Conservation (phyloP, 495 filamentous ascomycete genomes). For the Neurospora sp. region DNA sequence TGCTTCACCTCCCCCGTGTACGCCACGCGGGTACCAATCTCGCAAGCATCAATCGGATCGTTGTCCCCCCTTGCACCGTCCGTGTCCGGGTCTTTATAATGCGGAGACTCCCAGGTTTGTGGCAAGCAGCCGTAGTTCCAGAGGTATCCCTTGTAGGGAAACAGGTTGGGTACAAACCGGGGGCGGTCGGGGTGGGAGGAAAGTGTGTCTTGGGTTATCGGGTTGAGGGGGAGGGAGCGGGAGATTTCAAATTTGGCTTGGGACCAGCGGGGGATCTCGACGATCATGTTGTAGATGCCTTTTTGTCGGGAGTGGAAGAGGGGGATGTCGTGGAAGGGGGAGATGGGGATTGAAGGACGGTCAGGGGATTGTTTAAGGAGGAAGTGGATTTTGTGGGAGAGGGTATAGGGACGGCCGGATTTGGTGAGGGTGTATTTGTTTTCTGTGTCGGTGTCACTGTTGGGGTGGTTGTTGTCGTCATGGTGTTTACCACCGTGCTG, state of each 20-base stretch:
- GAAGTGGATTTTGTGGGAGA: background rate
- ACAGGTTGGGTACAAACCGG: conserved; percentile 12
- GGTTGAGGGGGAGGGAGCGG: conserved; percentile 10
- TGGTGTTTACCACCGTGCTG: background rate
- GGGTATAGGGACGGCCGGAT: background rate
- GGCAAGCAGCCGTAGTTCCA: conserved; percentile 22
- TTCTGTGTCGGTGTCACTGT: background rate
- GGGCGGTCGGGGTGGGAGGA: background rate
- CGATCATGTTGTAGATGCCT: conserved; percentile 19
- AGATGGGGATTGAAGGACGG: background rate
- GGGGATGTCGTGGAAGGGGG: conserved; percentile 3
- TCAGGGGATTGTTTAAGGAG: background rate
- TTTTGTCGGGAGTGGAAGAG: background rate
- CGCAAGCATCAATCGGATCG: conserved; percentile 17
- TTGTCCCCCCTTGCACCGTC: conserved; percentile 8
- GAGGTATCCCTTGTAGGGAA: conserved; percentile 19
- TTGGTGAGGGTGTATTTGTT: background rate
- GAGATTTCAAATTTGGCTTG: conserved; percentile 21
- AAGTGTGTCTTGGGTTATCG: conserved; percentile 13
- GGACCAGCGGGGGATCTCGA: conserved; percentile 22
- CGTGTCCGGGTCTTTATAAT: conserved; percentile 1
- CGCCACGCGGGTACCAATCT: conserved; percentile 7
- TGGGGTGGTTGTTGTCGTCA: background rate
- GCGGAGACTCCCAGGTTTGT: conserved; percentile 17
- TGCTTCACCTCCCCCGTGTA: conserved; percentile 8